phyloP scores from a whole-genome alignment of 225 moss, liverwort and hornwort species.

The Antitrichia curtipendula region DNA sequence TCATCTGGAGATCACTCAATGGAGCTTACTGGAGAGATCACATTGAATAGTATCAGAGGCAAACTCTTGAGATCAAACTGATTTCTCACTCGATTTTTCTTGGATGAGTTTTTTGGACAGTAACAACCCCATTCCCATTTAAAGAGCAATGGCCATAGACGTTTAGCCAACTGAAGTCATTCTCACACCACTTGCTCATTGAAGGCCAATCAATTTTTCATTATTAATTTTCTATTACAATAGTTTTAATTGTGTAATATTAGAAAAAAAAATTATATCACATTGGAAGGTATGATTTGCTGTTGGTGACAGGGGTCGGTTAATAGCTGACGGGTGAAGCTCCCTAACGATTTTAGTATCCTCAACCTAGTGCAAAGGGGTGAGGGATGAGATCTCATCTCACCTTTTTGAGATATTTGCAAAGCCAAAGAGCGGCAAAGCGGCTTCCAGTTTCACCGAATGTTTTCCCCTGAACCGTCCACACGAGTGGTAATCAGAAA shows the following conservation, averaged over 20 bases:
- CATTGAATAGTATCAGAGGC: background rate
- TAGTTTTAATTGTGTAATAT: no score
- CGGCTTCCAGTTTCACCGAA: conserved; percentile 37
- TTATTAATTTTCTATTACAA: no score
- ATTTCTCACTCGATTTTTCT: background rate
- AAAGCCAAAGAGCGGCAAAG: conserved; percentile 37
- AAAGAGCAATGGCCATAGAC: background rate
- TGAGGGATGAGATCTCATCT: background rate
- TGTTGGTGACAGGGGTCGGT: background rate
- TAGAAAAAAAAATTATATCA: no score
- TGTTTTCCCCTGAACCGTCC: conserved; percentile 42
- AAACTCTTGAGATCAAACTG: background rate
- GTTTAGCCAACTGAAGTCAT: background rate
- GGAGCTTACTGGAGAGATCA: background rate
- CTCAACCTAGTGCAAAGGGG: background rate
- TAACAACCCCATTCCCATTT: background rate
- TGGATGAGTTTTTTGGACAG: background rate
- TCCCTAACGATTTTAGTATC: background rate
- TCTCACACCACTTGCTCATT: background rate
- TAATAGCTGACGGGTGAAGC: background rate
- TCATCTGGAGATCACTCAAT: background rate
- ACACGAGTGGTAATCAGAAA: background rate
- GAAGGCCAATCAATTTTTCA: no score
- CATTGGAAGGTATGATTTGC: no score
- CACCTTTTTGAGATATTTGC: conserved; percentile 64